Conservation (phyloP, 176 grass and related monocot genomes). For the Eremochloa ophiuroides region DNA sequence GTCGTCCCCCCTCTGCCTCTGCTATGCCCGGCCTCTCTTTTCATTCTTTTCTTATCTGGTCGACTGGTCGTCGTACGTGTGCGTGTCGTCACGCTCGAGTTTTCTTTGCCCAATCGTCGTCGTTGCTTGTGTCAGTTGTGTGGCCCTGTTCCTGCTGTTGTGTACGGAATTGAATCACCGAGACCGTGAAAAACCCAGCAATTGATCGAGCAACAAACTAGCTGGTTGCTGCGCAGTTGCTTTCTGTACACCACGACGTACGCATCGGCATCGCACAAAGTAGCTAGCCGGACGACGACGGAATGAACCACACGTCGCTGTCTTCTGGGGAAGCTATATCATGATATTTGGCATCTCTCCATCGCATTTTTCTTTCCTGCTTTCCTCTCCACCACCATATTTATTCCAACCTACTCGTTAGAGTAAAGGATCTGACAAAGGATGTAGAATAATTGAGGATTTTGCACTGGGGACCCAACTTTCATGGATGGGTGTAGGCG, state of each 20-base stretch:
- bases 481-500: background rate
- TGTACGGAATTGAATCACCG: too few species aligned
- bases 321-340: background rate
- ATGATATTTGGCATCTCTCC: background rate
- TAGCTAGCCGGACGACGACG: background rate
- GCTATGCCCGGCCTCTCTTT: too few species aligned
- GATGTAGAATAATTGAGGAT: background rate
- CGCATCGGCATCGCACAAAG: background rate
- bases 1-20: too few species aligned
- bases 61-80: too few species aligned
- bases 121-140: too few species aligned
- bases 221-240: background rate
- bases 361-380: background rate
- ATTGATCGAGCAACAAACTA: too few species aligned
- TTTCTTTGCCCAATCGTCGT: too few species aligned
- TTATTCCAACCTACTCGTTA: background rate
- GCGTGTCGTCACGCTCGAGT: too few species aligned
- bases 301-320: background rate
- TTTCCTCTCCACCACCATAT: background rate
- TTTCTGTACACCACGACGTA: background rate
- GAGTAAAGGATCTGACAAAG: background rate
- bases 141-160: too few species aligned
- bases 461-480: background rate
- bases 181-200: too few species aligned
- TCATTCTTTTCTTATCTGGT: too few species aligned